Evolutionary conservation across 805 yeast genomes (phyloP).

Genomic region (Candida stauntonica): DNA sequence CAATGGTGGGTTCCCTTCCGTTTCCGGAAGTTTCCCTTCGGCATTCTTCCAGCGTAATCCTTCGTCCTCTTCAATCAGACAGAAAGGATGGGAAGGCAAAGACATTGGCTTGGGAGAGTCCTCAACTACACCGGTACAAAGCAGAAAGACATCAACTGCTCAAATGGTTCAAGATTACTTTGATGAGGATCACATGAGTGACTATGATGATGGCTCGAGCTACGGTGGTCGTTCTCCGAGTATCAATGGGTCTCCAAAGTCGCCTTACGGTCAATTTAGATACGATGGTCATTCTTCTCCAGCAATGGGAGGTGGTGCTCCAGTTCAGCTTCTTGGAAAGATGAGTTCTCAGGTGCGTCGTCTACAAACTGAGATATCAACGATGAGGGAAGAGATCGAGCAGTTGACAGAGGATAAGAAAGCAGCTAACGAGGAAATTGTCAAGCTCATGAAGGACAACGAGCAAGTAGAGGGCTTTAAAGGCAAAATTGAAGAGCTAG

Average conservation of each 20-base stretch:
- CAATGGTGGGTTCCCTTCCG: not conserved
- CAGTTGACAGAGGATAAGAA: conserved; percentile 54
- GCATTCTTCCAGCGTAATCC: conserved; percentile 12
- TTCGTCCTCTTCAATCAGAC: conserved; percentile 21
- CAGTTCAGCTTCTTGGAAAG: conserved; percentile 65
- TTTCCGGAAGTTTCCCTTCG: conserved; percentile 1
- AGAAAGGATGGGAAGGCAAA: conserved; percentile 22
- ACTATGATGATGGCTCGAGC: conserved; percentile 14
- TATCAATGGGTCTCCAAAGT: conserved; percentile 16
- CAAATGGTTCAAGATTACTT: conserved; percentile 13
- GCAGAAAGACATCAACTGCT: conserved; percentile 23
- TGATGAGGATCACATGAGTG: conserved; percentile 13
- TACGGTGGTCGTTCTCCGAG: not conserved
- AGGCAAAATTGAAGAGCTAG: conserved; percentile 36
- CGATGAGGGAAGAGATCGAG: conserved; percentile 58
- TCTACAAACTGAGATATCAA: conserved; percentile 70
- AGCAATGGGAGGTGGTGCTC: conserved; percentile 28
- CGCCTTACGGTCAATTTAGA: conserved; percentile 15
- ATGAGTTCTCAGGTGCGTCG: conserved; percentile 74
- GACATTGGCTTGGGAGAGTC: conserved; percentile 44
- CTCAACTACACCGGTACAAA: conserved; percentile 40
- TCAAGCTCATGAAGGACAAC: conserved; percentile 51
- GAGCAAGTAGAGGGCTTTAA: conserved; percentile 38
- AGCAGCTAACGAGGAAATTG: conserved; percentile 62
- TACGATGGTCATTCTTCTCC: conserved; percentile 6